Base-by-base conservation (phyloP, 176 grass and related monocot species). In the Eleusine indica region DNA sequence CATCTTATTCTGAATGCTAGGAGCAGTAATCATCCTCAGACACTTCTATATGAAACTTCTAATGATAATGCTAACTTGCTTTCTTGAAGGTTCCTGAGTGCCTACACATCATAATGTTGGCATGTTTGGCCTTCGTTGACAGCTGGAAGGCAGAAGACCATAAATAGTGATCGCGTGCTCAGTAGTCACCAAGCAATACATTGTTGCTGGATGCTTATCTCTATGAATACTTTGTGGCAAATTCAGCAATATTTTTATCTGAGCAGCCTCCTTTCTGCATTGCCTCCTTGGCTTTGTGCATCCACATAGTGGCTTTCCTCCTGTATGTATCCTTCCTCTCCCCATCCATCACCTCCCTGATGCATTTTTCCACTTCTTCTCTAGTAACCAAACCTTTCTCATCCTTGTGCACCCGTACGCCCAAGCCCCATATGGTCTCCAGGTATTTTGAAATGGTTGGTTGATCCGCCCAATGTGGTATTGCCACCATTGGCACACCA, bases 381-480 rank as follows among this genome's bases (percentile, higher is more conserved):
- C 63, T 80, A 12, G 2, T 68, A 1, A 80, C 18, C 28, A 28
- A 6, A 0, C 82, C 62, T 9, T 64, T 77, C 13, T 30, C 30
- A 3, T 44, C 66, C 14, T 0, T 7, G 25, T 5, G 58, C 74
- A 68, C 65, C 2, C 75, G 57, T 9, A 88, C 29, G 2, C 79
- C 88, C 1, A 90, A 73, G 1, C 9, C 19, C 88, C 82, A 90
- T 7, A 37, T 22, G 5, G 77, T 89, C 75, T 77, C 85, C 46
- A 86, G 32, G 32, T 87, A 93, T 70, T 60, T 87, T 3, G 74
- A 70, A 7, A 68, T 83, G 29, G 60, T 93, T 25, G 78, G 51
- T 56, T 93, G 82, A n/a, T 90, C 82, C 10, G 91, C 63, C 77
- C 77, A 92, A 4, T 82, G 51, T 15, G 87, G 81, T 61, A 87